Evolutionary conservation across 805 yeast species (phyloP).

Genomic region (Kregervanrija delftensis): DNA sequence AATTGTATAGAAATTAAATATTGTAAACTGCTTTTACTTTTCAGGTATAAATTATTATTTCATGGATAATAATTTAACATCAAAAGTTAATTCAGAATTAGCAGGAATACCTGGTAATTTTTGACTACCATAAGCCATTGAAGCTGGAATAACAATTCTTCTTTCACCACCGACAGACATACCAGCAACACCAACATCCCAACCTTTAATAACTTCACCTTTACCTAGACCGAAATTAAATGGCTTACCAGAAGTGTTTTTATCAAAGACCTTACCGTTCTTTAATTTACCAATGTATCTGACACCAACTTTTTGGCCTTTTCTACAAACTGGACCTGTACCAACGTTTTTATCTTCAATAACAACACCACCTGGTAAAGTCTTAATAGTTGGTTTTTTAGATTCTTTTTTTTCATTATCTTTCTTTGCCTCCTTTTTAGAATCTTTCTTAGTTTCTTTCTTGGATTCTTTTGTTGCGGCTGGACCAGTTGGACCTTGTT

Average conservation of each 20-base stretch:
- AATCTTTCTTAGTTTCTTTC: slow-evolving; percentile 21
- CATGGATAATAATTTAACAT: slow-evolving; percentile 85
- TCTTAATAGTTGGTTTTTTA: slow-evolving; percentile 63
- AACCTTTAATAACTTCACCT: slow-evolving; percentile 98
- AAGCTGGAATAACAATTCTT: slow-evolving; percentile 91
- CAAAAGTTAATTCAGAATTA: slow-evolving; percentile 93
- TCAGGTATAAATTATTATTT: slow-evolving; percentile 41
- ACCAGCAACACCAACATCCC: slow-evolving; percentile 98
- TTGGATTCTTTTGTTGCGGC: slow-evolving; percentile 16
- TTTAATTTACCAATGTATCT: slow-evolving; percentile 96
- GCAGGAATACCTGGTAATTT: slow-evolving; percentile 96
- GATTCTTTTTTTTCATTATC: slow-evolving; percentile 22
- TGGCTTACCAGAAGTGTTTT: slow-evolving; percentile 96
- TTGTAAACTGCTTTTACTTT: too few species aligned
- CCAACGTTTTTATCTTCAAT: slow-evolving; percentile 91
- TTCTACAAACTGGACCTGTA: slow-evolving; percentile 80
- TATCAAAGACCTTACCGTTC: slow-evolving; percentile 95
- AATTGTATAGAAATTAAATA: too few species aligned
- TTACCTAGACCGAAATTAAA: slow-evolving; percentile 85
- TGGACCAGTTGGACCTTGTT: slow-evolving; percentile 77
- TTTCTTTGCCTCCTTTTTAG: slow-evolving; percentile 16
- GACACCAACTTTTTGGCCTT: slow-evolving; percentile 87
- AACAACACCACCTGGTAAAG: slow-evolving; percentile 86
- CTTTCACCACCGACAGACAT: slow-evolving; percentile 99
- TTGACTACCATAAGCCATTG: slow-evolving; percentile 94